A percentile compares a stretch with the other conserved stretches of the same genome.
These are phyloP conservation scores for Hypericum perforatum DNA, from an alignment of 345 rosid genomes.

Conservation along the genomic window DNA sequence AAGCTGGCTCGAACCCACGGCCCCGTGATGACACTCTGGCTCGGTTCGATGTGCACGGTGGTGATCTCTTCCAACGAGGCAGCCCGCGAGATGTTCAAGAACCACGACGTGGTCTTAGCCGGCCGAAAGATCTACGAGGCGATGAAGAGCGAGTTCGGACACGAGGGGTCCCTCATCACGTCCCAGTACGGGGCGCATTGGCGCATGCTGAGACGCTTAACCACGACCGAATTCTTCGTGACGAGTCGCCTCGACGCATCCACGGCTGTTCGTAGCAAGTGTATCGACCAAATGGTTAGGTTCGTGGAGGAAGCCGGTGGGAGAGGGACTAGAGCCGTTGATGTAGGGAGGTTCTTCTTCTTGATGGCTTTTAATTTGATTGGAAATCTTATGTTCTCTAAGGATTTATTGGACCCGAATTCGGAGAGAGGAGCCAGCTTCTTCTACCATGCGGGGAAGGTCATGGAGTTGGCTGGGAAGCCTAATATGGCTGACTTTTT, in stretches of 20 bases:
- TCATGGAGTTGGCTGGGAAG: conserved; percentile 69
- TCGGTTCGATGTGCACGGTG: conserved; percentile 63
- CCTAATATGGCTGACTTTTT: conserved; percentile 74
- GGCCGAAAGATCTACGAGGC: conserved; percentile 77
- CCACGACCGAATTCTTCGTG: conserved; percentile 58
- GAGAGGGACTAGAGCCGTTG: conserved; percentile 32
- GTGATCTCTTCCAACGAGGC: conserved; percentile 57
- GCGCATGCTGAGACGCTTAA: conserved; percentile 59
- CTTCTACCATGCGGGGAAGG: conserved; percentile 57
- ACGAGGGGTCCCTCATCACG: conserved; percentile 58
- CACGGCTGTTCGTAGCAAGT: conserved; percentile 32
- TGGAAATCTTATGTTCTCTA: conserved; percentile 61
- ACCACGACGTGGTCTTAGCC: conserved; percentile 55
- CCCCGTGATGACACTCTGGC: conserved; percentile 63
- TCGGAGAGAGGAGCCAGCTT: conserved; percentile 51
- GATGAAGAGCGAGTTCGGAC: conserved; percentile 47
- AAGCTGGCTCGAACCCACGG: conserved; percentile 41
- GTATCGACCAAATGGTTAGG: conserved; percentile 44
- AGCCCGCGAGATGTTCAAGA: conserved; percentile 69
- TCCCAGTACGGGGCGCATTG: conserved; percentile 72
- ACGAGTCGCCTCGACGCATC: conserved; percentile 49
- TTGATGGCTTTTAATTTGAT: conserved; percentile 63
- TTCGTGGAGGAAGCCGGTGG: conserved; percentile 35
- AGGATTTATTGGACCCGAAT: conserved; percentile 48
- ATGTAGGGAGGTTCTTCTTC: conserved; percentile 55